Percentiles rank a stretch among this genome's conserved stretches.
These are phyloP conservation scores for Geotrichum aggregatum DNA, from an alignment of 1,139 yeast genomes.

Conservation along the genomic window DNA sequence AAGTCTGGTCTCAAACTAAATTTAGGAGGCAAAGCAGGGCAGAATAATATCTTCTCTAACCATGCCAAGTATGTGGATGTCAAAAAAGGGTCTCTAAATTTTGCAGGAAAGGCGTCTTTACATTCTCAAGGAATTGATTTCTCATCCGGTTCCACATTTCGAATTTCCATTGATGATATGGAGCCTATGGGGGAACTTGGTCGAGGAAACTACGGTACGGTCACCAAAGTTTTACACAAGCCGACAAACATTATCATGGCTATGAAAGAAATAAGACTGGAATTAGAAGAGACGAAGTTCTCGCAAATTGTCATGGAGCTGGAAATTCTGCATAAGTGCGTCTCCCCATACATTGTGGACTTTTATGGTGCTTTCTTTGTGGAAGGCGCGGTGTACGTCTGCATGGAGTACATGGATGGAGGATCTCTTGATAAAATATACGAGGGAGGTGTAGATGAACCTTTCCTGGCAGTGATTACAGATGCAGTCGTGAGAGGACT, in stretches of 20 bases:
- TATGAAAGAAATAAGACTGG: slow-evolving; percentile 91
- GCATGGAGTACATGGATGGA: slow-evolving; percentile 98
- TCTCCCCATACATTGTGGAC: slow-evolving; percentile 85
- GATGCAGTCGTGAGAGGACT: slow-evolving; percentile 79
- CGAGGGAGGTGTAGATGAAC: slow-evolving; percentile 73
- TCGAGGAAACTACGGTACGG: slow-evolving; percentile 93
- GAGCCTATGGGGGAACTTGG: slow-evolving; percentile 85
- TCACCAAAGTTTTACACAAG: slow-evolving; percentile 82
- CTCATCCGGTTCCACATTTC: slow-evolving; percentile 79
- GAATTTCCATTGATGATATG: slow-evolving; percentile 80
- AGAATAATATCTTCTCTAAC: slow-evolving; percentile 53
- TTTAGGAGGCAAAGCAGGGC: slow-evolving; percentile 13
- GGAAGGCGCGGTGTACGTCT: slow-evolving; percentile 97
- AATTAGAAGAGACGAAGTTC: slow-evolving; percentile 84
- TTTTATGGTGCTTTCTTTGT: slow-evolving; percentile 96
- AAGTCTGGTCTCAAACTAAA: slow-evolving; percentile 19
- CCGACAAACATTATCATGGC: slow-evolving; percentile 96
- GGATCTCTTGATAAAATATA: slow-evolving; percentile 89
- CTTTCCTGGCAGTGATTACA: slow-evolving; percentile 74
- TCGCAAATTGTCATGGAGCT: slow-evolving; percentile 93
- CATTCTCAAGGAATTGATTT: slow-evolving; percentile 92
- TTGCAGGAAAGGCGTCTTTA: slow-evolving; percentile 87
- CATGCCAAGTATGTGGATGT: slow-evolving; percentile 86
- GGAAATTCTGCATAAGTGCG: slow-evolving; percentile 87
- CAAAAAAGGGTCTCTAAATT: slow-evolving; percentile 84